Base-by-base conservation (phyloP, 1,284 basidiomycete species). In the Thelephora terrestris region DNA sequence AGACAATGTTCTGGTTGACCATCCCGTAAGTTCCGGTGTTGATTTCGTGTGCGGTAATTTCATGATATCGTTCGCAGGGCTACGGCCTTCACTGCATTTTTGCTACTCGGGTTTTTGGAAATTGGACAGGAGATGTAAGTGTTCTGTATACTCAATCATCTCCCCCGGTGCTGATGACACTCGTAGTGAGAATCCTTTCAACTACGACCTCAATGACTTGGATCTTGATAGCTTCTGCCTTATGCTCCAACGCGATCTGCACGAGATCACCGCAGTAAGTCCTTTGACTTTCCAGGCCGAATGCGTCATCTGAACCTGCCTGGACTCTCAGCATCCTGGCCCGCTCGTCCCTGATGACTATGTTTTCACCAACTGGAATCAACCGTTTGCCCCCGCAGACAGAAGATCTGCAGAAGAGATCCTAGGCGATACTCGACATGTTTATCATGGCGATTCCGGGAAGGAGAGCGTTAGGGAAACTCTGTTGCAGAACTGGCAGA, bases 191-290 rank as follows among this genome's bases (percentile, higher is more conserved):
- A 83, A 55, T 81, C 80, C 1, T 81, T 82, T 69, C 6, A 75
- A 78, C 55, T 85, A 81, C 57, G 81, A 83, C 54, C 59, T 73
- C 55, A 82, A 81, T 55, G 81, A 85, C 67, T 70, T 84, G 76
- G 78, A 83, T 58, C 70, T 85, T 23, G 81, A 84, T 59, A 58
- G 65, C 43, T 84, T 84, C 71, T 83, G 80, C 60, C 67, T 76
- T 16, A 58, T 68, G 18, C 74, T 85, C 53, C 75, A 78, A 52
- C 69, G 76, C 18, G 81, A 85, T 55, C 65, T 85, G n/a, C 74
- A 78, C 54, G 75, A 83, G 59, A 78, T 85, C 56, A 81, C 79
- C 16, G 78, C 79, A 34, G 77, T 80, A 60, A 40, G 76, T 63
- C n/a, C 42, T n/a, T 36, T 25, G 35, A 27, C 38, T 35, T 50